Evolutionary conservation across 495 filamentous ascomycete species (phyloP).

Genomic region (Aspergillus diversus): DNA sequence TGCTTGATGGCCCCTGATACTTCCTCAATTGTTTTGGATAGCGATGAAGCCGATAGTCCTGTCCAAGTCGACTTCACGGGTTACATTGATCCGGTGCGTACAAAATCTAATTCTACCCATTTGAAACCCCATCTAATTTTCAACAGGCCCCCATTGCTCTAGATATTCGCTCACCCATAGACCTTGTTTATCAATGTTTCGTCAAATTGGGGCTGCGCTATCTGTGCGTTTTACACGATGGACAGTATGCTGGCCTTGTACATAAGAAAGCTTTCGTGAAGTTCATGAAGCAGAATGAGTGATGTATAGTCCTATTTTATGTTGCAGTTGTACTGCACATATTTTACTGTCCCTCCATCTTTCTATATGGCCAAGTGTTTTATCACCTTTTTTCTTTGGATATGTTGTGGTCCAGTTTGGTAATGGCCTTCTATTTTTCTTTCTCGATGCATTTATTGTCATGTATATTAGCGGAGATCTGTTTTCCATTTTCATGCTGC

Average conservation of each 20-base stretch:
- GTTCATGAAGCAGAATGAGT: conserved; percentile 82
- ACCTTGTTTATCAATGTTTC: conserved; percentile 96
- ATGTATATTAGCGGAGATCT: conserved; percentile 20
- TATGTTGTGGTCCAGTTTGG: conserved; percentile 1
- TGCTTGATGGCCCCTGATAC: conserved; percentile 80
- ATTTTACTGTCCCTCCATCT: not conserved
- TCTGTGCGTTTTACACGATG: conserved; percentile 84
- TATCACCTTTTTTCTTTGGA: not conserved
- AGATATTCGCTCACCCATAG: conserved; percentile 89
- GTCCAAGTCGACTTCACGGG: conserved; percentile 72
- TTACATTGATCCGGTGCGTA: conserved; percentile 80
- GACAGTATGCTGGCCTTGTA: conserved; percentile 85
- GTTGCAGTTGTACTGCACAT: not conserved
- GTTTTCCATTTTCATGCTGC: conserved; percentile 1
- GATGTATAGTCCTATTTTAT: conserved; percentile 23
- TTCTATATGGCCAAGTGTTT: not conserved
- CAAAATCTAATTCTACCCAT: not conserved
- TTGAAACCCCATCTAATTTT: not conserved
- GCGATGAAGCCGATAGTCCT: conserved; percentile 49
- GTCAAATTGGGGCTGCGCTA: conserved; percentile 92
- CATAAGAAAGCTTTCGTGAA: conserved; percentile 98
- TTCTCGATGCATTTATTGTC: not conserved
- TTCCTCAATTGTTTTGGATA: conserved; percentile 57
- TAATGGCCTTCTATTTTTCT: not conserved
- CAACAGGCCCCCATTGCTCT: conserved; percentile 76